Evolutionary conservation across 306 rosid genomes (phyloP), one percentile per base, ranked within the genome.

Genomic region (Cucurbita argyrosperma): DNA sequence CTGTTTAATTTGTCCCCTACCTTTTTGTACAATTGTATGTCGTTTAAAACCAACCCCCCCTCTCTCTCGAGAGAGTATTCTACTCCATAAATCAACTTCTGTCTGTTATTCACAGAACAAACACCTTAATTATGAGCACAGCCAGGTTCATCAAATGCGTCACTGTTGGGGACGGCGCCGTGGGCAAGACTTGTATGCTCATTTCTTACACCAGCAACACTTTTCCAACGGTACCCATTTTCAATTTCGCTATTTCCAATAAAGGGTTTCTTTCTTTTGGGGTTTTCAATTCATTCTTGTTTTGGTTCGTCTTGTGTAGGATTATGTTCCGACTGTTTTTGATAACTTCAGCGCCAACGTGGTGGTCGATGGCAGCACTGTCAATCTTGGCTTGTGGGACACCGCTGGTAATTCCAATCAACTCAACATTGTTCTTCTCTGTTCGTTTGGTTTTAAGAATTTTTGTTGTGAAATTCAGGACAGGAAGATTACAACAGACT

Each of bases 351-450:
- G 73, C 19, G 73, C 73, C 73, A 67, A 67, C 21, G 73, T 67
- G n/a, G 73, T 67, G 2, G 73, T 46, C 19, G 73, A 67, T 8
- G 73, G 73, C 56, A 67, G 73, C 73, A 67, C 86, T 8, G 95
- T 89, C 46, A 89, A 89, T 78, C 78, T 89, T 79, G 95, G 95
- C 74, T 80, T 89, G 53, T 89, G 91, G 95, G 95, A 89, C 45
- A 89, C 95, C 52, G 95, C 95, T 61, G 95, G 95, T 88, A 78
- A 67, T 55, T 62, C 47, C 9, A 30, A 64, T 8, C 13, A 42
- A 40, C 15, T 58, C 0, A 59, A 59, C 4, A 40, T 7, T 10
- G 18, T 37, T 37, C 15, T 57, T 60, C 4, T 65, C 21, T 4
- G 18, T 1, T 45, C 2, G 8, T 6, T 14, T 6, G 10, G n/a